Conservation (phyloP, 2,329 filamentous ascomycete genomes). For the Diaporthe sp. region DNA sequence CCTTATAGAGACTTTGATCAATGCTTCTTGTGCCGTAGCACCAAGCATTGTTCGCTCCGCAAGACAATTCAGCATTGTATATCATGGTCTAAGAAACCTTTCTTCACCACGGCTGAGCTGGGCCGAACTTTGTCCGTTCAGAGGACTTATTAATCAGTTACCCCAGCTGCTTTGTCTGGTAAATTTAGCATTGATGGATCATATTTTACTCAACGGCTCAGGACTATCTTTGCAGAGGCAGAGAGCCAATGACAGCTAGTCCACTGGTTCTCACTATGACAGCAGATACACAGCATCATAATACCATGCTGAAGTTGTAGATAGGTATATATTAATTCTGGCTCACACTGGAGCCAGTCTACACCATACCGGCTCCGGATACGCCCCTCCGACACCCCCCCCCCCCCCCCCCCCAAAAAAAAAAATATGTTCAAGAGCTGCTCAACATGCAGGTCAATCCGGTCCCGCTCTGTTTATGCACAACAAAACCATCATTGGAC, state of each 20-base stretch:
- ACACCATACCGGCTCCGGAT: constrained; percentile 9
- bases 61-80: constrained; percentile 24
- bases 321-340: constrained; percentile 41
- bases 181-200: background rate
- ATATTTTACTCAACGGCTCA: background rate
- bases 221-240: background rate
- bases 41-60: constrained; percentile 1
- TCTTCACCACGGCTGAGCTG: constrained; percentile 7
- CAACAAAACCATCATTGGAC: constrained; percentile 28
- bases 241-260: background rate
- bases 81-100: background rate
- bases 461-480: constrained; percentile 32
- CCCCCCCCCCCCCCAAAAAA: too few relatives aligned
- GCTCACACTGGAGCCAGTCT: constrained; percentile 22
- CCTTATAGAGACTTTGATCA: background rate
- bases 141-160: background rate
- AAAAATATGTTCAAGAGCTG: constrained; percentile 31
- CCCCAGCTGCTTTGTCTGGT: background rate
- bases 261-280: background rate
- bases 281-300: background rate
- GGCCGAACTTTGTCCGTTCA: background rate
- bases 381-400: background rate
- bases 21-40: background rate
- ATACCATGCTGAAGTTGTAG: constrained; percentile 16
- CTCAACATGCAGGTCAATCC: constrained; percentile 6